These are phyloP conservation scores for Fonsecaea erecta DNA, from an alignment of 2,329 filamentous ascomycete species.

Conservation along the genomic window DNA sequence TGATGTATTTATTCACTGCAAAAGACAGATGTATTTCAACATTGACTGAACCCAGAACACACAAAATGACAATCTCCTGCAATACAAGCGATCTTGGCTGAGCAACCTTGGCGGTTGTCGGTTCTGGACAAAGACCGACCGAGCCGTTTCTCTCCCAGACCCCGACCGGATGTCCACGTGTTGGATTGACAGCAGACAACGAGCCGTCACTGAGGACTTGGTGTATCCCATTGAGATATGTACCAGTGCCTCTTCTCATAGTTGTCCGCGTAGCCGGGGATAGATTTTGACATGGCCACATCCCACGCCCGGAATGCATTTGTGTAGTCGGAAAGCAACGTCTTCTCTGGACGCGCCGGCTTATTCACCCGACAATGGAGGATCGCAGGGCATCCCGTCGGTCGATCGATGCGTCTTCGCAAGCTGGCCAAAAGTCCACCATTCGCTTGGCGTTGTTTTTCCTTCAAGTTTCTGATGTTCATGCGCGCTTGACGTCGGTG, in stretches of 20 bases:
- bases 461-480: background rate
- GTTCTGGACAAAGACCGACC: background rate
- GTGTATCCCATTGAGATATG: constrained; percentile 2
- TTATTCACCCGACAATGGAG: constrained; percentile 7
- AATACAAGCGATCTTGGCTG: background rate
- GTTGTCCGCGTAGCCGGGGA: constrained; percentile 7
- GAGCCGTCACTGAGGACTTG: background rate
- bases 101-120: no score
- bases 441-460: background rate
- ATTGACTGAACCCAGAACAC: background rate
- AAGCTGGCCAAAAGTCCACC: constrained; percentile 2
- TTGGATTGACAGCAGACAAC: background rate
- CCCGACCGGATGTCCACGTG: background rate
- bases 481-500: background rate
- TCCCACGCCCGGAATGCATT: constrained; percentile 16
- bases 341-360: background rate
- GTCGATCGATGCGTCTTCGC: background rate
- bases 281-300: constrained; percentile 4
- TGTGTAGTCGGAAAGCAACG: background rate
- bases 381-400: background rate
- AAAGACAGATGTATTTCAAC: background rate
- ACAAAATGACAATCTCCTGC: background rate
- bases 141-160: background rate
- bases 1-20: background rate
- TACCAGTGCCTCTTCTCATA: constrained; percentile 14